phyloP scores from a whole-genome alignment of 768 basidiomycete species.

The Kwoniella dendrophila region DNA sequence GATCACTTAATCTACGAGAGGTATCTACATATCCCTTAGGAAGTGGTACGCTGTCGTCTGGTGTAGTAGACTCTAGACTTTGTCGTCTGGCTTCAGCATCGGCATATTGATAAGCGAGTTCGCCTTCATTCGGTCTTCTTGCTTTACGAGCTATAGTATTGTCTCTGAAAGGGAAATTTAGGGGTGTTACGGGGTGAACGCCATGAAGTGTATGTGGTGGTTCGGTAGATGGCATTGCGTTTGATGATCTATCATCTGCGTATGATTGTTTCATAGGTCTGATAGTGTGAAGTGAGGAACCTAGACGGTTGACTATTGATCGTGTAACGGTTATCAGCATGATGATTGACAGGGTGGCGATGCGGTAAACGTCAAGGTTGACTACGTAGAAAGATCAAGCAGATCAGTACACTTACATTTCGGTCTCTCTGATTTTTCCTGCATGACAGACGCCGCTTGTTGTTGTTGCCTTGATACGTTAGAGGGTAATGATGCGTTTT shows the following conservation, averaged over 20 bases:
- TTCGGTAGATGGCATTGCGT: slow-evolving; percentile 4
- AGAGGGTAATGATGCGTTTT: slow-evolving; percentile 2
- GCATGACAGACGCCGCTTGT: slow-evolving; percentile 14
- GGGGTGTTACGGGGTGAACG: slow-evolving; percentile 9
- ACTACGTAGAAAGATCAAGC: neutral
- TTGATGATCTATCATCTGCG: neutral
- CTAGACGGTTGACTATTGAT: slow-evolving; percentile 33
- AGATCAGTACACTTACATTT: slow-evolving; percentile 24
- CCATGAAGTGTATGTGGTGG: slow-evolving; percentile 12
- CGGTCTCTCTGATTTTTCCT: slow-evolving; percentile 13
- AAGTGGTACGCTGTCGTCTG: too few relatives aligned
- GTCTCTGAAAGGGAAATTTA: slow-evolving; percentile 48
- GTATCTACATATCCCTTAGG: neutral
- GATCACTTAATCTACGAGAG: neutral
- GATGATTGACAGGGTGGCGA: neutral
- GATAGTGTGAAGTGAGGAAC: slow-evolving; percentile 49
- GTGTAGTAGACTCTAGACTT: too few relatives aligned
- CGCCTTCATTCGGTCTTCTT: slow-evolving; percentile 32
- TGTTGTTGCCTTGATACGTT: slow-evolving; percentile 6
- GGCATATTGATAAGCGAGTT: slow-evolving; percentile 42
- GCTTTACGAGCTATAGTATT: slow-evolving; percentile 50
- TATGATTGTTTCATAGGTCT: slow-evolving; percentile 28
- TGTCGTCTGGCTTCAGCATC: slow-evolving; percentile 10
- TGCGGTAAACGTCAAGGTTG: neutral
- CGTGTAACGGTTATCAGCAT: slow-evolving; percentile 3